Evolutionary conservation across 2,329 filamentous ascomycete genomes (phyloP), one percentile per base, ranked within the genome.

Genomic region (Diaporthe humulicola): DNA sequence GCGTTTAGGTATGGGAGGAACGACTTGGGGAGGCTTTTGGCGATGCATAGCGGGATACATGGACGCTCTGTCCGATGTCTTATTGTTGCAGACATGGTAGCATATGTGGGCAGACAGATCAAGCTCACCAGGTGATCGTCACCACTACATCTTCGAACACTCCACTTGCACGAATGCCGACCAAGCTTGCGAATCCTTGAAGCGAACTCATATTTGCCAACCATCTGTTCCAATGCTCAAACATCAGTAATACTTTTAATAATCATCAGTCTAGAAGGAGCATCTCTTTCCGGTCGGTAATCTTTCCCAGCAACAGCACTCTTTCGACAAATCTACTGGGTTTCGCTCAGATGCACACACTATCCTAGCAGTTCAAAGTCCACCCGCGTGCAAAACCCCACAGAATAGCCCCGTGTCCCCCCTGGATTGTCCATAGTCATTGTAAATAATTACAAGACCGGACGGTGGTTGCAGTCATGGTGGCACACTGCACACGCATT

Each of bases 81-180:
- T 14, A 17, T 12, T 4, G 12, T 2, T 8, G 10, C 6, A n/a
- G 5, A 40, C 4, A n/a, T 5, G n/a, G 3, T 1, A 25, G 45
- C 12, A 38, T 19, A 36, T 22, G 2, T 22, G 38, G 6, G 56
- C n/a, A 15, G 38, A 9, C 56, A n/a, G 6, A 22, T 8, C 36
- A 6, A n/a, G 1, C 28, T 38, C 8, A n/a, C 9, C 1, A 1
- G 1, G 7, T 28, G 36, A 14, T 25, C 28, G 0, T 42, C 15
- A 28, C 15, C 4, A 6, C 15, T 2, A 6, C 36, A 61, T 42
- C 14, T 42, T 28, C 22, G n/a, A 61, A 25, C 0, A 8, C 5
- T 25, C 12, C 8, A n/a, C 36, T 28, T 12, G 9, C 8, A 28
- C 4, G 56, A 40, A 12, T 6, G 8, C n/a, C 38, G 7, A 42